Conservation (phyloP, 2,329 filamentous ascomycete species). For the Pleoardoris graminearum region DNA sequence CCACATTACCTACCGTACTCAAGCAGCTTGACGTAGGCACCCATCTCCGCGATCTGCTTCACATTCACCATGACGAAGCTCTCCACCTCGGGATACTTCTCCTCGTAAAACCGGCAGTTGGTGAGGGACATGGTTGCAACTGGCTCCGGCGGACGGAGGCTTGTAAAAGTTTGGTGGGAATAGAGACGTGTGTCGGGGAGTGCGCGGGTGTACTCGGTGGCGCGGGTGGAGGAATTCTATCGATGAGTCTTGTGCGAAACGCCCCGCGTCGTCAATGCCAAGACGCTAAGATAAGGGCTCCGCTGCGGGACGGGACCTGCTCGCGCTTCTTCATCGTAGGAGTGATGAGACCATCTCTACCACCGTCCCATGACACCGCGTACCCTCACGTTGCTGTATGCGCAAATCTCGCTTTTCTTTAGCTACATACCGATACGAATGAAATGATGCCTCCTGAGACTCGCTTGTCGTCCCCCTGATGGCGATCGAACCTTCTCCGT, state of each 20-base stretch:
- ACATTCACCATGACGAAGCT: constrained; percentile 99
- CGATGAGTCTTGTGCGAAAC: constrained; percentile 6
- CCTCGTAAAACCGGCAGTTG: constrained; percentile 96
- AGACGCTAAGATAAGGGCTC: neutral
- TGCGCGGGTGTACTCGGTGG: constrained; percentile 1
- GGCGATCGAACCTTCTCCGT: no score
- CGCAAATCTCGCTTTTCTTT: no score
- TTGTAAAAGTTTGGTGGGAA: neutral
- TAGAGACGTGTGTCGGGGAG: neutral
- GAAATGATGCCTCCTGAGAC: no score
- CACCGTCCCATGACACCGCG: neutral
- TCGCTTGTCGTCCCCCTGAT: no score
- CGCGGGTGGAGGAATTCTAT: neutral
- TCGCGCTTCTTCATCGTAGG: neutral
- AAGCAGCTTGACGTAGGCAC: constrained; percentile 97
- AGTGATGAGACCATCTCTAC: neutral
- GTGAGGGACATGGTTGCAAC: constrained; percentile 78
- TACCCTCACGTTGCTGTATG: no score
- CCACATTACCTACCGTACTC: constrained; percentile 65
- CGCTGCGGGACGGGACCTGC: neutral
- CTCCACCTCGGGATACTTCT: constrained; percentile 97
- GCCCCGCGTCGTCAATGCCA: neutral
- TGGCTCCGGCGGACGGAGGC: constrained; percentile 3
- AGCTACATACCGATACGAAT: neutral
- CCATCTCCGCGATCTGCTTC: constrained; percentile 99